phyloP scores from a whole-genome alignment of 305 asterid species.

The Rubia balearica region DNA sequence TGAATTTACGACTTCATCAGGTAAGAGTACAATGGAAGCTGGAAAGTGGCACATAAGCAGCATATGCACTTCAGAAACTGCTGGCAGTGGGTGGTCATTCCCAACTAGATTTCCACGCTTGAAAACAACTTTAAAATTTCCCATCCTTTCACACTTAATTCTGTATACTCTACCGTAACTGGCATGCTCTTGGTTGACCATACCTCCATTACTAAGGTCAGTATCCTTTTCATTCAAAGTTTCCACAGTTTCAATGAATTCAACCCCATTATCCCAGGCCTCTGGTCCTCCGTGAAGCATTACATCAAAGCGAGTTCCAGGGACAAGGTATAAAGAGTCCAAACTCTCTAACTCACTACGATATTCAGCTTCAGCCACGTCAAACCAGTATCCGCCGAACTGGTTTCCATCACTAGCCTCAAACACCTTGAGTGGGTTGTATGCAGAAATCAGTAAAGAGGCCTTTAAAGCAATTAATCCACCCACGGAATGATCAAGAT shows the following conservation, averaged over 20 bases:
- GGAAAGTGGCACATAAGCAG: conserved; percentile 57
- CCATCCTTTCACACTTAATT: conserved; percentile 59
- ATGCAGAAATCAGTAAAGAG: conserved; percentile 60
- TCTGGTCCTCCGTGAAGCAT: conserved; percentile 84
- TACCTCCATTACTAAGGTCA: conserved; percentile 28
- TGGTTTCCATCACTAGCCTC: conserved; percentile 82
- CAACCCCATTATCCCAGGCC: conserved; percentile 66
- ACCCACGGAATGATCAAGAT: conserved; percentile 38
- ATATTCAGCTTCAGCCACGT: conserved; percentile 42
- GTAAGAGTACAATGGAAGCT: conserved; percentile 56
- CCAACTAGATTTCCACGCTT: conserved; percentile 83
- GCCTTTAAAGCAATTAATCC: conserved; percentile 53
- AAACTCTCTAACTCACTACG: conserved; percentile 40
- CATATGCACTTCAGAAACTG: conserved; percentile 62
- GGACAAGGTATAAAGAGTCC: conserved; percentile 57
- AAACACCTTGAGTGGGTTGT: conserved; percentile 58
- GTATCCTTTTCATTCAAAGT: conserved; percentile 32
- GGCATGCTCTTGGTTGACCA: conserved; percentile 34
- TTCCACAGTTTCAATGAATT: conserved; percentile 55
- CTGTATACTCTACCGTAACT: conserved; percentile 52
- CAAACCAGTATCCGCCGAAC: conserved; percentile 86
- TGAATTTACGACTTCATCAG: conserved; percentile 62
- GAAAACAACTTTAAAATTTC: conserved; percentile 54
- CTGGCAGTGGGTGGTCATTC: conserved; percentile 60
- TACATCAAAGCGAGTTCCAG: conserved; percentile 63